Evolutionary conservation across 768 basidiomycete species (phyloP), one percentile per base, ranked within the genome.

Genomic region (Crassisporium funariophilum): DNA sequence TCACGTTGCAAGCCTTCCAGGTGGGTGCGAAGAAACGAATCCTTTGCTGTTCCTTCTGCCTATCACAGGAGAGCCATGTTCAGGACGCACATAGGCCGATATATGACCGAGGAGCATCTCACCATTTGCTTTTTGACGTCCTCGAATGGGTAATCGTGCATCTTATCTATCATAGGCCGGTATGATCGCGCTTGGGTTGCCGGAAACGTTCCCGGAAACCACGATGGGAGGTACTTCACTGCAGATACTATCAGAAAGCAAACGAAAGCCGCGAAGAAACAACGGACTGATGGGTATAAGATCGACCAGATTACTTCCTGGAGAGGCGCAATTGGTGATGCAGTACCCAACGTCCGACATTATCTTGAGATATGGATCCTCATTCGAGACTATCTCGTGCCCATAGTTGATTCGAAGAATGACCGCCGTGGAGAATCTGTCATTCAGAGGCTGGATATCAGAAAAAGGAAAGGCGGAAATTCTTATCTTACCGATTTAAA

Each of bases 201-300:
- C 65, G 82, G 83, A 11, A 61, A 67, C 16, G 81, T 80, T 22
- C 81, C 81, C 19, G 82, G 82, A 50, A 81, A 69, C 83, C 82
- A 84, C n/a, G 68, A 65, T 12, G 82, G 82, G 23, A 83, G 57
- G 50, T 79, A 62, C 34, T 68, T 67, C 54, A 84, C 82, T 84
- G 39, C 6, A 43, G 44, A 23, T 15, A 46, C n/a, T 11, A 44
- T 16, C 4, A 29, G 13, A 27, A 29, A 38, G 36, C 21, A 24
- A 24, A 16, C 47, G 34, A 46, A 8, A 46, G n/a, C 22, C 40
- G 29, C 29, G 15, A 44, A 44, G 46, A 35, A 48, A 62, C 52
- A 61, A 77, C 76, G 59, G 21, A 65, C 54, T n/a, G n/a, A n/a
- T n/a, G n/a, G 77, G 77, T 8, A 78, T 56, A 24, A 75, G 53